Evolutionary conservation across 768 basidiomycete species (phyloP).

Genomic region (Dendrothele bispora): DNA sequence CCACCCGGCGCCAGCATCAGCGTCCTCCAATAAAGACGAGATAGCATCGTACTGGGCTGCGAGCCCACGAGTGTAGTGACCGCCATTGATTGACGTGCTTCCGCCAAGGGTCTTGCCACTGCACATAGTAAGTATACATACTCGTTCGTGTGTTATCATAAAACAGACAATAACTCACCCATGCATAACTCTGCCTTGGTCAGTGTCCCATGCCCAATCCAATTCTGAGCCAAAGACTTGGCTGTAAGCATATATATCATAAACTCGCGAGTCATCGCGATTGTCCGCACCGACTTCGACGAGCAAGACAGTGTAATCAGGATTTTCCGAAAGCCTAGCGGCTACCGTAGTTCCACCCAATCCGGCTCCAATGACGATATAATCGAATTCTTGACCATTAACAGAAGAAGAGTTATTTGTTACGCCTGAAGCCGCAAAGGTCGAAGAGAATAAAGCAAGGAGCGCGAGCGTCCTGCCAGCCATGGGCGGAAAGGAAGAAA

Average conservation of each 20-base stretch:
- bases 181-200: conserved; percentile 36
- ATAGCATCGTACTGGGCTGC: conserved; percentile 32
- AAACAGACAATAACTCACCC: conserved; percentile 29
- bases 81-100: conserved; percentile 36
- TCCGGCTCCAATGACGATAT: conserved; percentile 45
- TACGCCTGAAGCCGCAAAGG: conserved; percentile 23
- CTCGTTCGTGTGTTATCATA: no score
- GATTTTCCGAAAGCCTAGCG: conserved; percentile 35
- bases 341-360: conserved; percentile 34
- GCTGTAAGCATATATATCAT: conserved; percentile 45
- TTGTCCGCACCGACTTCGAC: conserved; percentile 54
- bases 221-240: conserved; percentile 40
- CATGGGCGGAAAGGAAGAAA: no score
- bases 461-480: not conserved
- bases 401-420: conserved; percentile 29
- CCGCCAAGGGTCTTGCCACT: conserved; percentile 51
- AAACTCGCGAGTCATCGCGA: conserved; percentile 41
- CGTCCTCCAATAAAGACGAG: conserved; percentile 26
- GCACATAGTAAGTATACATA: not conserved
- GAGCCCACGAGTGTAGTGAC: conserved; percentile 30
- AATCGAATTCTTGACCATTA: conserved; percentile 40
- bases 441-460: not conserved
- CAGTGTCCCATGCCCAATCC: conserved; percentile 48
- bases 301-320: conserved; percentile 33
- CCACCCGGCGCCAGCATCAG: conserved; percentile 44